Percentiles rank a stretch among this genome's conserved stretches.
Conservation (phyloP, 1,139 yeast species). For the Nakaseomyces uthaithaninus region DNA sequence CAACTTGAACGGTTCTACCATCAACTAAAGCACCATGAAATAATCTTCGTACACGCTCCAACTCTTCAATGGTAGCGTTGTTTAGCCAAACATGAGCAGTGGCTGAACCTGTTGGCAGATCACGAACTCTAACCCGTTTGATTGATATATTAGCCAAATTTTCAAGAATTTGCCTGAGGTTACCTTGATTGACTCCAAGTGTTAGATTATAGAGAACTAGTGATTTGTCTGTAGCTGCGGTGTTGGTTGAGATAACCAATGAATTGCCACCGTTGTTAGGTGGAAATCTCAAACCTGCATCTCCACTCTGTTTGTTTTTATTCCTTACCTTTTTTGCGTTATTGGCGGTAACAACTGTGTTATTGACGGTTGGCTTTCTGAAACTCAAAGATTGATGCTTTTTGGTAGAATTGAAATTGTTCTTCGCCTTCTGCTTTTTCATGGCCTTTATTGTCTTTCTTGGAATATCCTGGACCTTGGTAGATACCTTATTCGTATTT, state of each 20-base stretch:
- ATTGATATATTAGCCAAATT: slow-evolving; percentile 18
- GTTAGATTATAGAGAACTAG: slow-evolving; percentile 24
- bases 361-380: slow-evolving; percentile 30
- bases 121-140: slow-evolving; percentile 20
- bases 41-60: slow-evolving; percentile 20
- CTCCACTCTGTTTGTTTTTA: background rate
- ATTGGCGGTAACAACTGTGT: slow-evolving; percentile 25
- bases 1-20: slow-evolving; percentile 21
- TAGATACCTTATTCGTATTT: background rate
- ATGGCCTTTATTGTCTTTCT: background rate
- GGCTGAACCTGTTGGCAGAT: slow-evolving; percentile 29
- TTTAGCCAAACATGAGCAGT: slow-evolving; percentile 25
- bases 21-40: slow-evolving; percentile 28
- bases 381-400: background rate
- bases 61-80: slow-evolving; percentile 15
- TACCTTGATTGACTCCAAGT: slow-evolving; percentile 23
- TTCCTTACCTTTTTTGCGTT: background rate
- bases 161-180: slow-evolving; percentile 20
- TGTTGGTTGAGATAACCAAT: slow-evolving; percentile 20
- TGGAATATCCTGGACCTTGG: background rate
- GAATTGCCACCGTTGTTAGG: slow-evolving; percentile 9
- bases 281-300: background rate
- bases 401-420: slow-evolving; percentile 3
- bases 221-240: slow-evolving; percentile 11
- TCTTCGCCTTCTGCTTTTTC: background rate